phyloP scores from a whole-genome alignment of 2,329 filamentous ascomycete genomes.

The Paracoccidioides lutzii region DNA sequence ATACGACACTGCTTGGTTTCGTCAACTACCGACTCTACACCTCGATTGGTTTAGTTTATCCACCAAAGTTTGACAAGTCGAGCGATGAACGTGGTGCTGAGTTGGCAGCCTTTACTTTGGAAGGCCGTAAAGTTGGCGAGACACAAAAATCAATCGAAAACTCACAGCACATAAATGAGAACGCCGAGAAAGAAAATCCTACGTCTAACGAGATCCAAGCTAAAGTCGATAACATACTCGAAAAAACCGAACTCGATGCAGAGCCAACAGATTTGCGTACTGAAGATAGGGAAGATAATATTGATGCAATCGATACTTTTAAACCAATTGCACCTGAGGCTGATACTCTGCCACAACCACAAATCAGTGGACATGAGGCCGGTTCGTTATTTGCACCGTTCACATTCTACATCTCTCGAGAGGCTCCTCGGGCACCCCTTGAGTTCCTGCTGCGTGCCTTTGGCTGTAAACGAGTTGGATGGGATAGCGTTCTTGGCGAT shows the following conservation, averaged over 20 bases:
- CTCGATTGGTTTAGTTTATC: slow-evolving; percentile 80
- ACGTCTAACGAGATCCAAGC: slow-evolving; percentile 57
- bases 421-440: slow-evolving; percentile 77
- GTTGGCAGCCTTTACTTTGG: slow-evolving; percentile 78
- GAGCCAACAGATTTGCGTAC: slow-evolving; percentile 32
- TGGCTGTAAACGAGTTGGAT: slow-evolving; percentile 89
- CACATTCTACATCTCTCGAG: slow-evolving; percentile 85
- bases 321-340: slow-evolving; percentile 71
- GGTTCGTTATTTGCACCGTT: slow-evolving; percentile 73
- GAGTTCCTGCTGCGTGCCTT: slow-evolving; percentile 91
- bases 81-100: slow-evolving; percentile 86
- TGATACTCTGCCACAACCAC: slow-evolving; percentile 73
- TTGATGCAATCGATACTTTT: slow-evolving; percentile 75
- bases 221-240: slow-evolving; percentile 47
- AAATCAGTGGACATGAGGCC: slow-evolving; percentile 50
- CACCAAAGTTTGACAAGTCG: slow-evolving; percentile 76
- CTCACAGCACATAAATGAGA: slow-evolving; percentile 41
- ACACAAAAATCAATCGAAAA: slow-evolving; percentile 39
- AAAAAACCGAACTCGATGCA: slow-evolving; percentile 29
- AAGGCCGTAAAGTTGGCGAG: slow-evolving; percentile 51
- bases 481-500: slow-evolving; percentile 81
- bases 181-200: slow-evolving; percentile 43
- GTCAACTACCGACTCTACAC: slow-evolving; percentile 95
- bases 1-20: slow-evolving; percentile 89
- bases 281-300: slow-evolving; percentile 33